Evolutionary conservation across 192 early-diverging fungal species (phyloP).

Genomic region (Mortierella antarctica): DNA sequence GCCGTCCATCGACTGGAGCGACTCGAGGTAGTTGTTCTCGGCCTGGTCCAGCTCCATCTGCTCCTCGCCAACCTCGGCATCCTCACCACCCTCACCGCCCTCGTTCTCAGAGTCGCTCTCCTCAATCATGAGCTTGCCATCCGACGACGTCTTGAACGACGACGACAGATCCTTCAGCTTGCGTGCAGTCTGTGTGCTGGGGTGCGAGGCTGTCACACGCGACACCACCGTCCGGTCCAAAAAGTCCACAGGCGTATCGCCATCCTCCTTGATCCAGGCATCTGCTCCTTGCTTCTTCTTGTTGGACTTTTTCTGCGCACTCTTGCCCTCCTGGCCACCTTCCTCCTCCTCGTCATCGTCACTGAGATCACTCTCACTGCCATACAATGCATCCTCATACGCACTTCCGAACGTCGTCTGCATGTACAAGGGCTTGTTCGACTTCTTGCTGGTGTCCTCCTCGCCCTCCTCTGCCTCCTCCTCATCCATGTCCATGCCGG

Average conservation of each 20-base stretch:
- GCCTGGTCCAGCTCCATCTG: conserved; percentile 55
- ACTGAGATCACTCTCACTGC: conserved; percentile 91
- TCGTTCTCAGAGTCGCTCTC: conserved; percentile 68
- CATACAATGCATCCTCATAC: conserved; percentile 92
- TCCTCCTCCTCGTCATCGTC: conserved; percentile 77
- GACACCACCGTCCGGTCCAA: conserved; percentile 86
- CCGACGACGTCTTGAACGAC: conserved; percentile 72
- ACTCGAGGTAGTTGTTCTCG: conserved; percentile 90
- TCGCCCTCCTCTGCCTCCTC: conserved; percentile 61
- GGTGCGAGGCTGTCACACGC: conserved; percentile 61
- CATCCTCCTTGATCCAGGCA: conserved; percentile 76
- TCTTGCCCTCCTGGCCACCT: conserved; percentile 36
- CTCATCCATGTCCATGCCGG: conserved; percentile 46
- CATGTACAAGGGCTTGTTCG: conserved; percentile 58
- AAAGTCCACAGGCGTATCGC: conserved; percentile 86
- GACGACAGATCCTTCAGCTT: conserved; percentile 56
- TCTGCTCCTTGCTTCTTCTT: conserved; percentile 50
- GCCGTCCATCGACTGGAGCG: conserved; percentile 81
- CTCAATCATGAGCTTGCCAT: conserved; percentile 87
- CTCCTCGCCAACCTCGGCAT: conserved; percentile 43
- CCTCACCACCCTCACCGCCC: conserved; percentile 30
- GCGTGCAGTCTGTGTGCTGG: conserved; percentile 43
- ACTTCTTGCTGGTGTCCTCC: conserved; percentile 55
- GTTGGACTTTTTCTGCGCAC: conserved; percentile 49
- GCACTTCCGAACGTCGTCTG: conserved; percentile 76